These are phyloP conservation scores for Xylariomycetidae sp. DNA, from an alignment of 2,329 filamentous ascomycete genomes.

Conservation along the genomic window DNA sequence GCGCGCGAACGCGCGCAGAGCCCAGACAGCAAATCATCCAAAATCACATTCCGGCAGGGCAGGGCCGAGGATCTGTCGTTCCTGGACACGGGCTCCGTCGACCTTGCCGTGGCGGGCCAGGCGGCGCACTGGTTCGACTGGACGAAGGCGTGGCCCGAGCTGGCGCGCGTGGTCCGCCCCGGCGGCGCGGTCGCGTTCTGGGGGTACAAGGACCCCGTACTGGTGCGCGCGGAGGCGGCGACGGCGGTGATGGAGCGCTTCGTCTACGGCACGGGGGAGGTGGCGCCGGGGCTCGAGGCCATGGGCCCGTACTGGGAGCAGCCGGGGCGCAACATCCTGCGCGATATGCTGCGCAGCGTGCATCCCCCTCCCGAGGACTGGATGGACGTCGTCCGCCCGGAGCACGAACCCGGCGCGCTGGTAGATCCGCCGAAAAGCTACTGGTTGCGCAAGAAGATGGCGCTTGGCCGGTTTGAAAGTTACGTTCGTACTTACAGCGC, in stretches of 20 bases:
- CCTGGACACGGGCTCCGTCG: constrained; percentile 41
- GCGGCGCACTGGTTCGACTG: constrained; percentile 65
- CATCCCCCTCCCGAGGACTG: constrained; percentile 46
- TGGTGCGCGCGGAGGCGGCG: constrained; percentile 46
- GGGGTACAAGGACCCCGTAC: constrained; percentile 60
- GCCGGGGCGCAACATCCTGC: constrained; percentile 50
- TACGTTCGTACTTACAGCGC: constrained; percentile 57
- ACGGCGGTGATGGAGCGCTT: constrained; percentile 49
- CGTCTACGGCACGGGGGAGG: constrained; percentile 44
- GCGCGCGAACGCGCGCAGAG: constrained; percentile 26
- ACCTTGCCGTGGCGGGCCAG: constrained; percentile 47
- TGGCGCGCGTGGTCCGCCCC: constrained; percentile 45
- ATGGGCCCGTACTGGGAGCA: constrained; percentile 58
- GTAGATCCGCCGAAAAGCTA: constrained; percentile 32
- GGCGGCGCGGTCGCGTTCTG: constrained; percentile 58
- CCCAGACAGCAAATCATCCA: too few relatives aligned
- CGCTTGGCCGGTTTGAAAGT: constrained; percentile 52
- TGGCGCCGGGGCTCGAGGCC: constrained; percentile 35
- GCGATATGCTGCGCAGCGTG: constrained; percentile 44
- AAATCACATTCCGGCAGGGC: constrained; percentile 43
- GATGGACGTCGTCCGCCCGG: constrained; percentile 44
- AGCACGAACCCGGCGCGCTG: constrained; percentile 48
- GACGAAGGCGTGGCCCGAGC: constrained; percentile 45
- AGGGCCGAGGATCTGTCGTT: constrained; percentile 49
- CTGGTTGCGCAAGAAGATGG: constrained; percentile 49